phyloP scores from a whole-genome alignment of 2,329 filamentous ascomycete genomes.

The Huntiella savannae region DNA sequence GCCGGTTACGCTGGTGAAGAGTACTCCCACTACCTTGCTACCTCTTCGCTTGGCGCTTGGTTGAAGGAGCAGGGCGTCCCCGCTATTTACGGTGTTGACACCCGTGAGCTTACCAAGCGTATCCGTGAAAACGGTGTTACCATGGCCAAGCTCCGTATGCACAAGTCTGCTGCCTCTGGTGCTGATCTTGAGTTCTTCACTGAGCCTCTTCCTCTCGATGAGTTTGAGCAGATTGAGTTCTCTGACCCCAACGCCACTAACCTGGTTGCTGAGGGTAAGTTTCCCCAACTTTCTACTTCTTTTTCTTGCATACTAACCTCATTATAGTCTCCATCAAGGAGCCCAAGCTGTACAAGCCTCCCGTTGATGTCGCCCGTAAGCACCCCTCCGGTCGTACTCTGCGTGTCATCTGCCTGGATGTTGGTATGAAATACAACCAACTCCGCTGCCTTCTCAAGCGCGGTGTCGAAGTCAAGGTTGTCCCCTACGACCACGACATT shows the following conservation, averaged over 20 bases:
- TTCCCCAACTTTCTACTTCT: conserved; percentile 6
- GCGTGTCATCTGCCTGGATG: conserved; percentile 81
- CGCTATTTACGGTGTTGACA: conserved; percentile 90
- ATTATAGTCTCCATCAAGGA: conserved; percentile 66
- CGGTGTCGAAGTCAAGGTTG: conserved; percentile 83
- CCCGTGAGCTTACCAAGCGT: conserved; percentile 78
- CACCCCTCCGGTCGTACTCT: conserved; percentile 77
- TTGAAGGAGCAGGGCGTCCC: conserved; percentile 89
- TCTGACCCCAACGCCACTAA: conserved; percentile 83
- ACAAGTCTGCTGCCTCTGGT: conserved; percentile 26
- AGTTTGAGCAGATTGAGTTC: conserved; percentile 74
- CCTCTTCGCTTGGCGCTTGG: conserved; percentile 82
- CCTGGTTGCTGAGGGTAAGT: conserved; percentile 81
- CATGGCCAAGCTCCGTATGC: conserved; percentile 73
- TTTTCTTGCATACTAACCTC: conserved; percentile 16
- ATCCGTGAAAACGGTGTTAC: conserved; percentile 91
- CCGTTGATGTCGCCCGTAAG: conserved; percentile 50
- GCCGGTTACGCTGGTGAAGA: conserved; percentile 88
- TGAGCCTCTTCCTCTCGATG: conserved; percentile 18
- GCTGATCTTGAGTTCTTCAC: conserved; percentile 9
- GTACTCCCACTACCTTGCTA: conserved; percentile 83
- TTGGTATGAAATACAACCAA: conserved; percentile 97
- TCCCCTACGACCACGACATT: conserved; percentile 93
- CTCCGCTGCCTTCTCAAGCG: conserved; percentile 78
- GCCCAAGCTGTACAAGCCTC: conserved; percentile 70